Conservation (phyloP, 2,329 filamentous ascomycete species). For the Trichoderma guizhouense region DNA sequence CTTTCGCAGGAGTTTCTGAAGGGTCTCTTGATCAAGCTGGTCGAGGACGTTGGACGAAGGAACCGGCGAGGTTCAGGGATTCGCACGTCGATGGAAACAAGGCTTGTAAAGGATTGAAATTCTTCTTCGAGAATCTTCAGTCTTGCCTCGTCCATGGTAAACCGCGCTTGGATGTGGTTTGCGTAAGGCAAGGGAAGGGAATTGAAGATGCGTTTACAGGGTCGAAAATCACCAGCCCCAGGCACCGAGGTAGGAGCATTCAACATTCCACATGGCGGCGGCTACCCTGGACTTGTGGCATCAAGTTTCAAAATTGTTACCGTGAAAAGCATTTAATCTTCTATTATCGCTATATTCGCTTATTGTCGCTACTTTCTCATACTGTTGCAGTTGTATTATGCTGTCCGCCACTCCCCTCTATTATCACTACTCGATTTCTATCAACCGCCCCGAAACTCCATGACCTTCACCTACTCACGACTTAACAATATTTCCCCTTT, state of each 20-base stretch:
- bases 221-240: no score
- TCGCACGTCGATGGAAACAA: constrained; percentile 27
- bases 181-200: no score
- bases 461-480: neutral
- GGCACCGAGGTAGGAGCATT: no score
- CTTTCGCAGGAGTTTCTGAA: neutral
- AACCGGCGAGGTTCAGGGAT: constrained; percentile 19
- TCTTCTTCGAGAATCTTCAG: constrained; percentile 27
- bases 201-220: neutral
- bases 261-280: neutral
- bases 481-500: neutral
- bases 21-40: constrained; percentile 26
- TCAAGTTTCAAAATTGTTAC: no score
- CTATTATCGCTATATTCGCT: neutral
- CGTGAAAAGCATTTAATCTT: neutral
- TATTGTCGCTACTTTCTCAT: neutral
- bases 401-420: neutral
- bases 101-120: constrained; percentile 27
- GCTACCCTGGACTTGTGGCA: neutral
- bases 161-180: no score
- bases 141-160: neutral
- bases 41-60: constrained; percentile 22
- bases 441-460: no score
- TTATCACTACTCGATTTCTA: no score
- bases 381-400: neutral